A percentile compares a stretch with the other conserved stretches of the same genome.
These are phyloP conservation scores for Antrodiella citrinella DNA, from an alignment of 768 basidiomycete species.

Conservation along the genomic window DNA sequence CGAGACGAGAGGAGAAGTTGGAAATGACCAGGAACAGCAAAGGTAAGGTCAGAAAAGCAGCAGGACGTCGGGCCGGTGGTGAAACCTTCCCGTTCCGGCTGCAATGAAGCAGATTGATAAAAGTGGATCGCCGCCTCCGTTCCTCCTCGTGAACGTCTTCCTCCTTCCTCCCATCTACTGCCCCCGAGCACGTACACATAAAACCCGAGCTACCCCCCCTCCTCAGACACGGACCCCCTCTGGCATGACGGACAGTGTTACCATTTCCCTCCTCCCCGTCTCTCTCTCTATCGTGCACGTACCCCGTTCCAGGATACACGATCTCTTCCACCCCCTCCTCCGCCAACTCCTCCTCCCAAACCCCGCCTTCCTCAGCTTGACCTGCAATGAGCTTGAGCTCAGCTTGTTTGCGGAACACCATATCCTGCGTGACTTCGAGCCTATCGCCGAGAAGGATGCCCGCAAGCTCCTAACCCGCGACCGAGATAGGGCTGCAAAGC, in stretches of 20 bases:
- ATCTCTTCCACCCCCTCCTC: conserved; percentile 53
- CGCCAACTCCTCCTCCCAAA: conserved; percentile 60
- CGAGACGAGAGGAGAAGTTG: background rate
- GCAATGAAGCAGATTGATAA: background rate
- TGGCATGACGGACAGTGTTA: conserved; percentile 27
- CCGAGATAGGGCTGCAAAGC: conserved; percentile 12
- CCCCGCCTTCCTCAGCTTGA: conserved; percentile 65
- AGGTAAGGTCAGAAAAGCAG: background rate
- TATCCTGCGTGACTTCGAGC: conserved; percentile 50
- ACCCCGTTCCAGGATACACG: conserved; percentile 57
- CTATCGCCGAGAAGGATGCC: conserved; percentile 50
- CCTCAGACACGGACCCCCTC: background rate
- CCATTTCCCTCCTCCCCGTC: conserved; percentile 65
- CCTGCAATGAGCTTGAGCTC: conserved; percentile 75
- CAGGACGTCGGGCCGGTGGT: background rate
- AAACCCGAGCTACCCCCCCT: too few species aligned
- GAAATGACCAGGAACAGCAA: background rate
- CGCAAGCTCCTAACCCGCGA: conserved; percentile 32
- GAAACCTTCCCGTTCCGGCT: background rate
- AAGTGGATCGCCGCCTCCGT: background rate
- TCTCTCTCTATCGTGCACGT: conserved; percentile 69
- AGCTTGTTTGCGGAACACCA: conserved; percentile 61
- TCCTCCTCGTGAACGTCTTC: background rate
- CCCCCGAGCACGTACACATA: too few species aligned
- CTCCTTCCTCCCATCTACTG: background rate